phyloP scores from a whole-genome alignment of 1,284 basidiomycete species.

The Apiotrichum brassicae region DNA sequence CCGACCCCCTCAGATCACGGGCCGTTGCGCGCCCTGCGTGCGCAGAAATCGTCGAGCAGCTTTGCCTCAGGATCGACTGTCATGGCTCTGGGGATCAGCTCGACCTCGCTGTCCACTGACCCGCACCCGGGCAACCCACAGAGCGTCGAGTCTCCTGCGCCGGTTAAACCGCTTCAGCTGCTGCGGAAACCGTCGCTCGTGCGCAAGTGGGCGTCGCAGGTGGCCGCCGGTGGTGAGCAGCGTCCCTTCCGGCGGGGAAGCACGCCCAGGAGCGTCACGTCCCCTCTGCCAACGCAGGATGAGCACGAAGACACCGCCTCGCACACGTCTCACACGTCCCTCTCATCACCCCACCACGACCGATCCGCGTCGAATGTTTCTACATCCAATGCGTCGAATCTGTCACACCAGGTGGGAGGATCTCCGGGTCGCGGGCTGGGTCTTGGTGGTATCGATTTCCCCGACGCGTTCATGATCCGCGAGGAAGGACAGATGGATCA shows the following conservation, averaged over 20 bases:
- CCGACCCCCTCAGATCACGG: not conserved
- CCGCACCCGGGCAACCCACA: not conserved
- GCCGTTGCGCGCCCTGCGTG: conserved; percentile 1
- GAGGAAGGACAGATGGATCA: not conserved
- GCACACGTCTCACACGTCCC: not conserved
- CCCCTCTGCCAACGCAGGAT: not conserved
- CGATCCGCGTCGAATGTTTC: no score
- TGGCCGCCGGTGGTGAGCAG: not conserved
- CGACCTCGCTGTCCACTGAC: not conserved
- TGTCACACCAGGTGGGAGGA: no score
- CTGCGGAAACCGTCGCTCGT: conserved; percentile 14
- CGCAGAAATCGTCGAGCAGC: conserved; percentile 10
- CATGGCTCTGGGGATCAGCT: not conserved
- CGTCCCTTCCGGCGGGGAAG: not conserved
- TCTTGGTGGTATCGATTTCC: not conserved
- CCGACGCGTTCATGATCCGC: not conserved
- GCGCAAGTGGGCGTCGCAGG: conserved; percentile 17
- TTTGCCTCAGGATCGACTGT: conserved; percentile 7
- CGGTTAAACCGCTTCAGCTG: conserved; percentile 3
- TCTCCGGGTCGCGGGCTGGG: not conserved
- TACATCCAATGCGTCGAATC: no score
- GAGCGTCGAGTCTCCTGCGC: not conserved
- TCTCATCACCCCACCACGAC: no score
- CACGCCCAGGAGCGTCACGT: not conserved
- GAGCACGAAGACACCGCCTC: not conserved